These are phyloP conservation scores for Aphanomyces stellatus DNA, from an alignment of 352 stramenopile genomes.

Conservation along the genomic window DNA sequence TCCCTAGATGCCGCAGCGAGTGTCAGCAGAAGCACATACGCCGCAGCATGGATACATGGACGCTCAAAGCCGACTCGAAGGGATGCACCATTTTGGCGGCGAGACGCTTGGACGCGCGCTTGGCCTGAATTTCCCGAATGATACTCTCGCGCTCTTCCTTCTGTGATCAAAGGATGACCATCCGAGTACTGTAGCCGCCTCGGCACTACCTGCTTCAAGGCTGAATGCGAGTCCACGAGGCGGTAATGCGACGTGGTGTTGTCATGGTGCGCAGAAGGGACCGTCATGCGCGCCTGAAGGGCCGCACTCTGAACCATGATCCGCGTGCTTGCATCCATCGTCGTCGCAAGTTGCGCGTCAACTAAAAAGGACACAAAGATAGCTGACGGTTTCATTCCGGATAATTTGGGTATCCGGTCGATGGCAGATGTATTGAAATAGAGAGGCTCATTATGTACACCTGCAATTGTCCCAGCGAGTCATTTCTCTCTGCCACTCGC, in stretches of 20 bases:
- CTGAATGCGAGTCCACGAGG: not conserved
- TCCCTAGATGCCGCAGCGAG: no score
- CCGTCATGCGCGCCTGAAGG: conserved; percentile 10
- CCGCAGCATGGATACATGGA: not conserved
- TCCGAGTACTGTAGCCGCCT: not conserved
- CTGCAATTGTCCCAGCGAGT: not conserved
- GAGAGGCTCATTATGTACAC: not conserved
- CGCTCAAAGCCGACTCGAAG: not conserved
- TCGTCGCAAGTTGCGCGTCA: not conserved
- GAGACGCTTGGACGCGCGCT: not conserved
- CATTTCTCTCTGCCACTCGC: not conserved
- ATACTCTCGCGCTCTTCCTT: not conserved
- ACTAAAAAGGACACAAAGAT: no score
- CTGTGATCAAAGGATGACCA: not conserved
- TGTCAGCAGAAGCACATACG: no score
- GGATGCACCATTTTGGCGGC: conserved; percentile 4
- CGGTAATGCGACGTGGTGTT: not conserved
- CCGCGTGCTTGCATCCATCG: conserved; percentile 14
- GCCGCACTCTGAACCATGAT: conserved; percentile 13
- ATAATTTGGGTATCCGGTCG: not conserved
- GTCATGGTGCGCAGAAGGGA: not conserved
- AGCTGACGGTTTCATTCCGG: not conserved
- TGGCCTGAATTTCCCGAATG: conserved; percentile 16
- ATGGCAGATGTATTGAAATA: not conserved
- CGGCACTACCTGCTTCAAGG: not conserved